Percentiles rank a stretch among this genome's conserved stretches.
Conservation (phyloP, 352 stramenopile species). For the Phytopythium montanum region DNA sequence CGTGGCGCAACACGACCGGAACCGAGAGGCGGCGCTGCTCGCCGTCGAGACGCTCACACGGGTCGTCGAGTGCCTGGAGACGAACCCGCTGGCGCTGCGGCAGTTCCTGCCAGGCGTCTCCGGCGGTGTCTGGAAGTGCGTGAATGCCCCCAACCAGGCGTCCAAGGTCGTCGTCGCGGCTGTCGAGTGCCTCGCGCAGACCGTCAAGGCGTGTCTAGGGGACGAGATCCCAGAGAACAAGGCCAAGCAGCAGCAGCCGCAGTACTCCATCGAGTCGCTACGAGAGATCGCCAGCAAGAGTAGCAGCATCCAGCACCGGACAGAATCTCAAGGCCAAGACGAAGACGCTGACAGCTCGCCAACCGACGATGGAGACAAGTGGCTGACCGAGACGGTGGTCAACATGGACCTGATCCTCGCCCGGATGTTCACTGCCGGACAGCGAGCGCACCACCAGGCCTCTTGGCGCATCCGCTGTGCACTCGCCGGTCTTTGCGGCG, state of each 20-base stretch:
- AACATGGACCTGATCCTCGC: conserved; percentile 70
- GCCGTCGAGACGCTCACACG: conserved; percentile 37
- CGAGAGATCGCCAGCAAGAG: neutral
- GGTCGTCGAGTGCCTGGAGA: conserved; percentile 32
- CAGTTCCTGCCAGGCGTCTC: conserved; percentile 74
- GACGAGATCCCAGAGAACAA: neutral
- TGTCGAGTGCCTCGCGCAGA: conserved; percentile 42
- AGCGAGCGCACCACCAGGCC: conserved; percentile 24
- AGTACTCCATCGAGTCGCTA: conserved; percentile 20
- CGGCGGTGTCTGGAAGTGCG: conserved; percentile 56
- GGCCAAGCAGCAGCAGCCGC: neutral
- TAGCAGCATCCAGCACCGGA: too few relatives aligned
- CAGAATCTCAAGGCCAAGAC: neutral
- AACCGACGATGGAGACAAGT: conserved; percentile 26
- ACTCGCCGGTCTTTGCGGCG: conserved; percentile 55
- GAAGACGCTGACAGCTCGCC: neutral
- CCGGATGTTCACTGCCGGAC: conserved; percentile 42
- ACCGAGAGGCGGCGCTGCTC: conserved; percentile 30
- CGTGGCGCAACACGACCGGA: conserved; percentile 48
- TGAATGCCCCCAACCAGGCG: conserved; percentile 59
- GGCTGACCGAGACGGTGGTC: conserved; percentile 43
- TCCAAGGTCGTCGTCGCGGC: conserved; percentile 64
- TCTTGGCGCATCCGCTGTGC: conserved; percentile 66
- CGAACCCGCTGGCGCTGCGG: conserved; percentile 30
- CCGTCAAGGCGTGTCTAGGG: neutral